These are phyloP conservation scores for Linnemannia zychae DNA, from an alignment of 192 early-diverging fungal species.

Conservation along the genomic window DNA sequence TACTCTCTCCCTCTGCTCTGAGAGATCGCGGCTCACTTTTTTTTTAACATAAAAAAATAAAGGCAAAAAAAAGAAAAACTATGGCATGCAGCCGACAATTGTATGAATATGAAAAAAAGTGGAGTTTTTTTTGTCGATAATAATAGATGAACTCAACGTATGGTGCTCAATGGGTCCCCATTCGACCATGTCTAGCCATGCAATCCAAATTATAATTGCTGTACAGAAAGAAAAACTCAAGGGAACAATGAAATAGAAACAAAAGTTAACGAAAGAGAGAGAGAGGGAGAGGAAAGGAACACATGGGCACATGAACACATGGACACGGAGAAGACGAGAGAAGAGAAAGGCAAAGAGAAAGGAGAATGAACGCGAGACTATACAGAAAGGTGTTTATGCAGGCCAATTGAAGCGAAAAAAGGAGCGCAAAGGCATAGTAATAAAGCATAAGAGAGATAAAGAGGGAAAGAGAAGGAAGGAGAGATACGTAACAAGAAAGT, in stretches of 20 bases:
- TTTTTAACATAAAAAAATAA: no score
- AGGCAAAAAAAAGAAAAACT: no score
- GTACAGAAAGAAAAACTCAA: neutral
- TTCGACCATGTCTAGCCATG: constrained; percentile 1
- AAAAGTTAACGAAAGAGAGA: neutral
- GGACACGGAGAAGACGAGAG: neutral
- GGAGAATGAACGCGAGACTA: neutral
- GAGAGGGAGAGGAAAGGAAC: neutral
- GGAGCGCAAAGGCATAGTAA: constrained; percentile 2
- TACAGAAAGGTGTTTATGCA: neutral
- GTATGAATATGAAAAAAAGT: no score
- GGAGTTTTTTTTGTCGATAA: constrained; percentile 7
- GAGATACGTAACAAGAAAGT: neutral
- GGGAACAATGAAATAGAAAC: neutral
- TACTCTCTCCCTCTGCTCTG: neutral
- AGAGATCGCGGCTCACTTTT: constrained; percentile 3
- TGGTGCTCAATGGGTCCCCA: neutral
- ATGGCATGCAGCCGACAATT: neutral
- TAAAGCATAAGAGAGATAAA: neutral
- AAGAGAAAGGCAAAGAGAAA: neutral
- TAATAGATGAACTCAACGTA: no score
- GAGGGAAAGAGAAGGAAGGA: neutral
- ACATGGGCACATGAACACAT: no score
- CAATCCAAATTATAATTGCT: neutral
- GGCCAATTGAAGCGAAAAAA: constrained; percentile 6